These are phyloP conservation scores for Podospora anserina DNA, from an alignment of 495 filamentous ascomycete genomes.

Conservation along the genomic window DNA sequence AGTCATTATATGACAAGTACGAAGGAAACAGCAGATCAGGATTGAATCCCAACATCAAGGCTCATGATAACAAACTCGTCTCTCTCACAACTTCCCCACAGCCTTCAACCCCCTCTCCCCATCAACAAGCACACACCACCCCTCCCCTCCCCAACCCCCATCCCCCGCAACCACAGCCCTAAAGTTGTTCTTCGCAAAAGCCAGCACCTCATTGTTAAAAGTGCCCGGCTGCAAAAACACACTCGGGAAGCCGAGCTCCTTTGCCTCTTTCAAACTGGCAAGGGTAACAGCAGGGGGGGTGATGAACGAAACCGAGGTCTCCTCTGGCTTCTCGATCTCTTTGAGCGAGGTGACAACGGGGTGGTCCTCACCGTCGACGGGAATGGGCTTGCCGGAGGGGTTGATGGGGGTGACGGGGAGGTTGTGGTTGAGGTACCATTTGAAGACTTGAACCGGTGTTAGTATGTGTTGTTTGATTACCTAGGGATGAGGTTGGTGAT, in stretches of 20 bases:
- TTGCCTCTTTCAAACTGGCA: slow-evolving; percentile 71
- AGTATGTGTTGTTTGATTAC: slow-evolving; percentile 15
- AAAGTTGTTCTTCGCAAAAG: slow-evolving; percentile 63
- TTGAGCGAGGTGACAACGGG: slow-evolving; percentile 62
- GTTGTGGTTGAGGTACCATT: slow-evolving; percentile 77
- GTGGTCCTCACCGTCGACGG: slow-evolving; percentile 49
- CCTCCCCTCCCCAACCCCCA: slow-evolving; percentile 65
- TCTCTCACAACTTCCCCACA: slow-evolving; percentile 46
- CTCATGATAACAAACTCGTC: background rate
- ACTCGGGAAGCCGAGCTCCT: slow-evolving; percentile 68
- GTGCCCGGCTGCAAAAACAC: slow-evolving; percentile 94
- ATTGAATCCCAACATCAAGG: too few species aligned
- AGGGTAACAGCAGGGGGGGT: slow-evolving; percentile 77
- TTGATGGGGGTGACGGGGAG: slow-evolving; percentile 82
- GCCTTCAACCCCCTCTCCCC: slow-evolving; percentile 67
- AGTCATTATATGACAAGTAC: too few species aligned
- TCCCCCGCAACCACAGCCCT: slow-evolving; percentile 66
- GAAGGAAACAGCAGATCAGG: too few species aligned
- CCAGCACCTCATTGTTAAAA: slow-evolving; percentile 69
- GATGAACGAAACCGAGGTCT: slow-evolving; percentile 80
- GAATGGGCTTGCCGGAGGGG: slow-evolving; percentile 61
- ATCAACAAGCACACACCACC: slow-evolving; percentile 91
- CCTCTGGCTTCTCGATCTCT: slow-evolving; percentile 57
- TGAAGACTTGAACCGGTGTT: slow-evolving; percentile 62
- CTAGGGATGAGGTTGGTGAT: background rate